Percentiles rank a stretch among this genome's conserved stretches.
Evolutionary conservation across 192 early-diverging fungal species (phyloP).

Genomic region (Phycomyces nitens): DNA sequence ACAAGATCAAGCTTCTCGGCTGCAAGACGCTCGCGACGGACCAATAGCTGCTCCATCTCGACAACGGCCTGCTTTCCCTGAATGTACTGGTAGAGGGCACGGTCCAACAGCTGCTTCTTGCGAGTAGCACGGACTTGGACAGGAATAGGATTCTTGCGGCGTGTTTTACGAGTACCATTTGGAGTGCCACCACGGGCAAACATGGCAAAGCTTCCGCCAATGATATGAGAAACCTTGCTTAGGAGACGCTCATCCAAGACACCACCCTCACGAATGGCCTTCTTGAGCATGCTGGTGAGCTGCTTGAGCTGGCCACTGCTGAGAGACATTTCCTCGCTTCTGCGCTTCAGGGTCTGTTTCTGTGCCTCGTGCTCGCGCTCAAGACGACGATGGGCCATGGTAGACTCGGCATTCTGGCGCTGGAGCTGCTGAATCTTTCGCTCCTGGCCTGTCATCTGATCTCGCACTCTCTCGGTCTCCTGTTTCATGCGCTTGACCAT

Average conservation of each 20-base stretch:
- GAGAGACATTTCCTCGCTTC: slow-evolving; percentile 52
- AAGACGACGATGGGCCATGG: slow-evolving; percentile 46
- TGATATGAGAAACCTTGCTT: slow-evolving; percentile 26
- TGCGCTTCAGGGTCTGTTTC: slow-evolving; percentile 54
- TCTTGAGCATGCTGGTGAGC: slow-evolving; percentile 52
- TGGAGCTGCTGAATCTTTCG: slow-evolving; percentile 61
- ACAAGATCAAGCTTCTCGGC: slow-evolving; percentile 51
- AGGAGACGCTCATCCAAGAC: slow-evolving; percentile 29
- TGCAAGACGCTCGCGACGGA: slow-evolving; percentile 44
- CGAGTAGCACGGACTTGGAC: slow-evolving; percentile 36
- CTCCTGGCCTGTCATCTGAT: slow-evolving; percentile 54
- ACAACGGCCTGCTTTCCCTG: slow-evolving; percentile 49
- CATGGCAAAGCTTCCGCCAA: slow-evolving; percentile 40
- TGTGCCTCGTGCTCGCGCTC: slow-evolving; percentile 57
- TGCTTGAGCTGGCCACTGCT: slow-evolving; percentile 42
- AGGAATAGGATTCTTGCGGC: slow-evolving; percentile 26
- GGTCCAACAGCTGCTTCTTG: slow-evolving; percentile 55
- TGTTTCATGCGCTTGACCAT: slow-evolving; percentile 80
- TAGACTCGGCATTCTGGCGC: slow-evolving; percentile 50
- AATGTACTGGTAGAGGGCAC: slow-evolving; percentile 53
- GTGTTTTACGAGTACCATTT: slow-evolving; percentile 7
- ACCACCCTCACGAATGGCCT: slow-evolving; percentile 38
- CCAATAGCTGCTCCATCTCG: slow-evolving; percentile 47
- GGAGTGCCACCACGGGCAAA: slow-evolving; percentile 21
- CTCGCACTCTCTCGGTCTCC: slow-evolving; percentile 60